Base-by-base conservation (phyloP, 2,329 filamentous ascomycete genomes). In the Calonectria fujianensis region DNA sequence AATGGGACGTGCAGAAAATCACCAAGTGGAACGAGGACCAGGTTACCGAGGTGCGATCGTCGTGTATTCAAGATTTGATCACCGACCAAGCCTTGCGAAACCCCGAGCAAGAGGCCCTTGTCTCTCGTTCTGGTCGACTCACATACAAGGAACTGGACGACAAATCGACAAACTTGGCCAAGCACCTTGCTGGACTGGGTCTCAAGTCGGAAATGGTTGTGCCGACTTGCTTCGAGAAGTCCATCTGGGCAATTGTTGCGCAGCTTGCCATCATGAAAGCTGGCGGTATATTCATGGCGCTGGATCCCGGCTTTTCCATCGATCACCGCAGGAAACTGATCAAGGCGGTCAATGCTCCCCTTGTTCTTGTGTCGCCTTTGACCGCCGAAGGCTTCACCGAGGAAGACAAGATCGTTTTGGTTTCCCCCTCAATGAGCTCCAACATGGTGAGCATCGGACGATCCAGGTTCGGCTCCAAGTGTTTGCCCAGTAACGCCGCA, bases 141-240 rank as follows among this genome's bases (percentile, higher is more conserved):
- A 65, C 61, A 4, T 65, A 65, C 29, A 7, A 32, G 18, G 61
- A 65, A 10, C 41, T 65, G 1, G 61, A 65, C 7, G 39, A 65
- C 18, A 65, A 65, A 29, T 65, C 61, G 18, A 65, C 61, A n/a
- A 45, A 65, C 5, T 41, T 65, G 2, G 69, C 69, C 6, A 57
- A 54, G 29, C n/a, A 48, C 16, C 50, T 72, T 29, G 37, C 39
- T 10, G 37, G 41, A 7, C 32, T 39, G 8, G 61, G 61, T 50
- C 61, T 72, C 7, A 39, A 31, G 14, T 13, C 51, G 1, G 69
- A 65, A 35, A 72, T 39, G 27, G 13, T 66, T 18, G 61, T 72
- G 18, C 69, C 69, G 6, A 57, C 37, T 29, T 57, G 50, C 20
- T 57, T 72, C 20, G 69, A 72, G 20, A 72, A 72, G 39, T 72